Conservation (phyloP, 2,329 filamentous ascomycete species). For the Sporothrix dimorphospora region DNA sequence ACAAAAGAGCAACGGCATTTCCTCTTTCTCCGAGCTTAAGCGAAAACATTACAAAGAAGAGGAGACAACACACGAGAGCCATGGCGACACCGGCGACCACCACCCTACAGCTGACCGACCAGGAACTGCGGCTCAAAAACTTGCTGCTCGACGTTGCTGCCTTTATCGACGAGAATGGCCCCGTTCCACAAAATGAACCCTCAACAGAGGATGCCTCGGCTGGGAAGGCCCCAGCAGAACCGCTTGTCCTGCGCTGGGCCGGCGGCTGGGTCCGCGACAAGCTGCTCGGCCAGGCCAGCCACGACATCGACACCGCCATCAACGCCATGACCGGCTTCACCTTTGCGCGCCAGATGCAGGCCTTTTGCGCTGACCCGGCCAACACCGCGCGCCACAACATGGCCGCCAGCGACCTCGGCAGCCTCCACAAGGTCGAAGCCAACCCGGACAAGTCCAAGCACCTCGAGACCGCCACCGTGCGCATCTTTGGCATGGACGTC, state of each 20-base stretch:
- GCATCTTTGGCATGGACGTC: slow-evolving; percentile 82
- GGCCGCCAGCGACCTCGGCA: slow-evolving; percentile 64
- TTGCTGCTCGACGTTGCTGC: slow-evolving; percentile 81
- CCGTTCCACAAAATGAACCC: no score
- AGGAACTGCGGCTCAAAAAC: slow-evolving; percentile 72
- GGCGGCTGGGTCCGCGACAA: slow-evolving; percentile 90
- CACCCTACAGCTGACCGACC: slow-evolving; percentile 60
- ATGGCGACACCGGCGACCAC: slow-evolving; percentile 24
- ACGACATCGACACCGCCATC: slow-evolving; percentile 86
- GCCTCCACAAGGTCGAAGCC: slow-evolving; percentile 82
- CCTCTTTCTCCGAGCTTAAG: background rate
- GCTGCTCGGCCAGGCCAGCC: slow-evolving; percentile 69
- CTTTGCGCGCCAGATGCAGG: slow-evolving; percentile 70
- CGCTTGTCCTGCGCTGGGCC: slow-evolving; percentile 73
- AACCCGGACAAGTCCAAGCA: slow-evolving; percentile 98
- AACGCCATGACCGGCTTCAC: slow-evolving; percentile 81
- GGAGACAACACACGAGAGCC: background rate
- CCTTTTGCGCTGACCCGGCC: slow-evolving; percentile 65
- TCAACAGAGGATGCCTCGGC: no score
- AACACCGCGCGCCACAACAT: slow-evolving; percentile 65
- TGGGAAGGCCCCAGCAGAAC: slow-evolving; percentile 42
- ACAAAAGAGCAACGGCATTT: background rate
- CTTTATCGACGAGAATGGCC: slow-evolving; percentile 58
- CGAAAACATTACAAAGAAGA: slow-evolving; percentile 3
- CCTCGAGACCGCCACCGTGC: slow-evolving; percentile 86